These are phyloP conservation scores for Termitomyces heimii DNA, from an alignment of 768 basidiomycete genomes.

Conservation along the genomic window DNA sequence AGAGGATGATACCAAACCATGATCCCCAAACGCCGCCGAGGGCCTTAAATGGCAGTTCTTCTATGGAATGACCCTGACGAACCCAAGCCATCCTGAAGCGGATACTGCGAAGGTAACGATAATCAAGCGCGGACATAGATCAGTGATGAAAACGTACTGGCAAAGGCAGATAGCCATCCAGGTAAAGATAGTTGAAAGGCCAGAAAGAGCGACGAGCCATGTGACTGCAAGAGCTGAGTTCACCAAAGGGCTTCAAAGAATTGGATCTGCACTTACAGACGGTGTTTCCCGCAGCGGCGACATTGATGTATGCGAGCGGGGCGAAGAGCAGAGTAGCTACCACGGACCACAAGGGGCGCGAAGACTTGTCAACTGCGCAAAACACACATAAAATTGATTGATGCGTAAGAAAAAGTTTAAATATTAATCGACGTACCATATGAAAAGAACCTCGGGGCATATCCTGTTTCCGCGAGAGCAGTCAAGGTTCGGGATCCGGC, in stretches of 20 bases:
- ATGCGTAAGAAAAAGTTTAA: not conserved
- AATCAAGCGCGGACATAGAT: not conserved
- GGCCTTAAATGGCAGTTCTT: constrained; percentile 39
- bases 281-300: constrained; percentile 25
- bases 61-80: constrained; percentile 36
- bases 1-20: constrained; percentile 37
- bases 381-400: not conserved
- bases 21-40: constrained; percentile 39
- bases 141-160: constrained; percentile 26
- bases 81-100: constrained; percentile 40
- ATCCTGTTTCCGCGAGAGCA: constrained; percentile 41
- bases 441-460: constrained; percentile 35
- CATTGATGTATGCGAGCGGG: constrained; percentile 35
- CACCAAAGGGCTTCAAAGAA: not conserved
- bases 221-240: constrained; percentile 20
- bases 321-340: constrained; percentile 29
- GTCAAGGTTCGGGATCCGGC: constrained; percentile 39
- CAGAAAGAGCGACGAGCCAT: constrained; percentile 41
- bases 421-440: constrained; percentile 20
- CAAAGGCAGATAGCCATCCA: constrained; percentile 41
- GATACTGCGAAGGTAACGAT: constrained; percentile 20
- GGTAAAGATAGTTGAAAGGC: constrained; percentile 39
- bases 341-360: constrained; percentile 38
- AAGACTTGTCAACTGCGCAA: constrained; percentile 34
- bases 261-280: constrained; percentile 27